Percentiles rank a stretch among this genome's conserved stretches.
phyloP scores from a whole-genome alignment of 1,139 yeast species.

The Starmera stellimalicola region DNA sequence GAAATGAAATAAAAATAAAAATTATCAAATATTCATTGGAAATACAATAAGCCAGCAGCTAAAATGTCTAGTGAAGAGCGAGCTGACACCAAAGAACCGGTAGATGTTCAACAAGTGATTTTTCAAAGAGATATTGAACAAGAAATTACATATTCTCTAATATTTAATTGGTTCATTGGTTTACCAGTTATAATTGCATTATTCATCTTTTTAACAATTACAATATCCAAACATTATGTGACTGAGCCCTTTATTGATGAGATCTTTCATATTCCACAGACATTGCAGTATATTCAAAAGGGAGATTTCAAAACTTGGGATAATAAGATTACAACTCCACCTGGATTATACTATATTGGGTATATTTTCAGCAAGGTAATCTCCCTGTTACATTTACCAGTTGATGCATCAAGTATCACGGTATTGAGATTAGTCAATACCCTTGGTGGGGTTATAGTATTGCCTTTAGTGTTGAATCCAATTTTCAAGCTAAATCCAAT shows the following conservation, averaged over 20 bases:
- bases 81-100: not conserved
- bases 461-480: conserved; percentile 36
- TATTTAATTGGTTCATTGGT: conserved; percentile 18
- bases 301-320: conserved; percentile 69
- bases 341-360: conserved; percentile 76
- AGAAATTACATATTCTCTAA: conserved; percentile 16
- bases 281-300: conserved; percentile 46
- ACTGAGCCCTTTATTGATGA: conserved; percentile 45
- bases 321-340: conserved; percentile 91
- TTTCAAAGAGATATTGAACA: conserved; percentile 13
- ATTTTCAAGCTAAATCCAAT: conserved; percentile 26
- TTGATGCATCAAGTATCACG: conserved; percentile 29
- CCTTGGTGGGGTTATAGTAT: conserved; percentile 48
- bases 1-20: too few relatives aligned
- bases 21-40: too few relatives aligned
- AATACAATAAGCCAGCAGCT: too few relatives aligned
- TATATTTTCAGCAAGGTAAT: conserved; percentile 31
- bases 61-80: not conserved
- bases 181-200: conserved; percentile 9
- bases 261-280: conserved; percentile 75
- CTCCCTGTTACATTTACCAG: conserved; percentile 16
- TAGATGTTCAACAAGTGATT: not conserved
- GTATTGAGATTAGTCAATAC: conserved; percentile 51
- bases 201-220: conserved; percentile 8
- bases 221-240: conserved; percentile 10